Percentiles rank a stretch among this genome's conserved stretches.
Conservation (phyloP, 164 flowering plant genomes). For the Kalanchoe fedtschenkoi region DNA sequence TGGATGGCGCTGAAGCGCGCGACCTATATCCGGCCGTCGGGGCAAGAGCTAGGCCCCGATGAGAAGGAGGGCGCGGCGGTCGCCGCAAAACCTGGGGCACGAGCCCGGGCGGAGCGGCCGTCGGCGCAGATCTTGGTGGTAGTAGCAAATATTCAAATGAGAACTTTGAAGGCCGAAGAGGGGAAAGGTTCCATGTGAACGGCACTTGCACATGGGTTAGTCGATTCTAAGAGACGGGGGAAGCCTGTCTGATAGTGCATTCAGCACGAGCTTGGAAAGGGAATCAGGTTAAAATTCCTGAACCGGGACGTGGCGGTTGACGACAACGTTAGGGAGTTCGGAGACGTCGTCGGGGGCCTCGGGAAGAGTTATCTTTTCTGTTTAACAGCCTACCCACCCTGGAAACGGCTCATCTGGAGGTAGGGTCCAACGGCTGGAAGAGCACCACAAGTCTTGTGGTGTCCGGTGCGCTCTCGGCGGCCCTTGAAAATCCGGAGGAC, state of each 20-base stretch:
- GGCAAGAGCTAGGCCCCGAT: conserved; percentile 12
- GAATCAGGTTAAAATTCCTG: conserved; percentile 29
- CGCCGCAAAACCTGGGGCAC: conserved; percentile 8
- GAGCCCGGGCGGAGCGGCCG: conserved; percentile 9
- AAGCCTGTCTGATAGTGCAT: conserved; percentile 6
- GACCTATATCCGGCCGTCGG: conserved; percentile 19
- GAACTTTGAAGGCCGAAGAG: conserved; percentile 12
- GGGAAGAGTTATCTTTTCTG: conserved; percentile 12
- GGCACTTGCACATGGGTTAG: conserved; percentile 11
- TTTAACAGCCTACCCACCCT: conserved; percentile 14
- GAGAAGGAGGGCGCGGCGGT: conserved; percentile 12
- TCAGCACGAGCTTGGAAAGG: conserved; percentile 17
- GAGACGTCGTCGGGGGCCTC: conserved; percentile 10
- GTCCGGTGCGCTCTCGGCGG: too few relatives aligned
- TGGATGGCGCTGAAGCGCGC: conserved; percentile 31
- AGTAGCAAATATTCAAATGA: conserved; percentile 13
- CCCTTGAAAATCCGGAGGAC: too few relatives aligned
- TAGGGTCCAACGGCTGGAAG: too few relatives aligned
- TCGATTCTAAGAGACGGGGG: conserved; percentile 10
- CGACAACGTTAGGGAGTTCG: conserved; percentile 3
- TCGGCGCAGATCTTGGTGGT: conserved; percentile 11
- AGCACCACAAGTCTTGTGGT: too few relatives aligned
- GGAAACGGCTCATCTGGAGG: too few relatives aligned
- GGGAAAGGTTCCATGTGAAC: conserved; percentile 17
- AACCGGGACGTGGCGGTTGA: conserved; percentile 24